phyloP scores from a whole-genome alignment of 2,329 filamentous ascomycete species.

The Exophiala xenobiotica region DNA sequence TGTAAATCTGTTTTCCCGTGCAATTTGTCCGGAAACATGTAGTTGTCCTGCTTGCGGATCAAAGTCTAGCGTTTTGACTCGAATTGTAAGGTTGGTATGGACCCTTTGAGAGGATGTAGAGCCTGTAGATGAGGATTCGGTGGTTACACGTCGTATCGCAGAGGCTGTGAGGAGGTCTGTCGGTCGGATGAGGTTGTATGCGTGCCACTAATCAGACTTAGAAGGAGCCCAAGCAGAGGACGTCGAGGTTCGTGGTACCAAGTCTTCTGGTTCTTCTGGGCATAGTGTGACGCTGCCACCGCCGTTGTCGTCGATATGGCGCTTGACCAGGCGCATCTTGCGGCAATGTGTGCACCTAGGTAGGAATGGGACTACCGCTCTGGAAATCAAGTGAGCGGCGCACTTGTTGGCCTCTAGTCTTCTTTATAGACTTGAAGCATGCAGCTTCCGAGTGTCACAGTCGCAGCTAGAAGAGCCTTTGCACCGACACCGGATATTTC shows the following conservation, averaged over 20 bases:
- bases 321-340: conserved; percentile 65
- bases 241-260: conserved; percentile 51
- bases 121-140: conserved; percentile 58
- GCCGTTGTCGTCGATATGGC: conserved; percentile 65
- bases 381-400: neutral
- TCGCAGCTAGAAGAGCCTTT: too few relatives aligned
- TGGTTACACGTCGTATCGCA: conserved; percentile 65
- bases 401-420: too few relatives aligned
- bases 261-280: conserved; percentile 73
- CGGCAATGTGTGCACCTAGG: neutral
- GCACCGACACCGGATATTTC: too few relatives aligned
- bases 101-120: conserved; percentile 63
- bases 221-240: conserved; percentile 7
- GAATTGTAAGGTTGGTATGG: conserved; percentile 63
- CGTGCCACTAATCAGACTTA: conserved; percentile 60
- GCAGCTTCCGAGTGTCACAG: too few relatives aligned
- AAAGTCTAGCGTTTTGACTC: conserved; percentile 66
- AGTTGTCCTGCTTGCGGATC: conserved; percentile 67
- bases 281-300: conserved; percentile 65
- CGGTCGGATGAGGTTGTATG: conserved; percentile 69
- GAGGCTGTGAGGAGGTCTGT: conserved; percentile 64
- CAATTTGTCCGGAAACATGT: conserved; percentile 66
- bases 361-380: neutral
- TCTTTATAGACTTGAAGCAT: too few relatives aligned
- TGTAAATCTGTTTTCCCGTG: conserved; percentile 66